phyloP scores from a whole-genome alignment of 2,329 filamentous ascomycete genomes.

The Fusarium buharicum region DNA sequence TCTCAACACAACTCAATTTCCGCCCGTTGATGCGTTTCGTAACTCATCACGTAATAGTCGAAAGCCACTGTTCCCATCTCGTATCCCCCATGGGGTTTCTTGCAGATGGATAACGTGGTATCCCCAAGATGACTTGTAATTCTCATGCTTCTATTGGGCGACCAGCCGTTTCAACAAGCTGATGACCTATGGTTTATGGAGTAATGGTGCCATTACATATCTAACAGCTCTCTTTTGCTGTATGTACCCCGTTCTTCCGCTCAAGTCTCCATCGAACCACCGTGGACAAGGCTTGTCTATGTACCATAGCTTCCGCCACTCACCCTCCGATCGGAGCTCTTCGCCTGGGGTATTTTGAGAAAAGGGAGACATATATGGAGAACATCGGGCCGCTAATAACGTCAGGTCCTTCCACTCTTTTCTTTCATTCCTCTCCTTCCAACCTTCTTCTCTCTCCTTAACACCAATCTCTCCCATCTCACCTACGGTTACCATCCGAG shows the following conservation, averaged over 20 bases:
- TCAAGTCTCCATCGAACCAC: slow-evolving; percentile 21
- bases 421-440: slow-evolving; percentile 2
- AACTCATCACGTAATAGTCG: slow-evolving; percentile 31
- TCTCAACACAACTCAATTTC: slow-evolving; percentile 2
- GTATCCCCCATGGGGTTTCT: slow-evolving; percentile 33
- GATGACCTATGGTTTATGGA: slow-evolving; percentile 4
- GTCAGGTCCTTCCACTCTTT: slow-evolving; percentile 23
- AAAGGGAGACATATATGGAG: slow-evolving; percentile 38
- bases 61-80: not conserved
- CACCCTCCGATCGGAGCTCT: slow-evolving; percentile 37
- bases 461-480: not conserved
- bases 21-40: not conserved
- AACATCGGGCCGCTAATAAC: slow-evolving; percentile 29
- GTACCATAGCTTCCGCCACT: slow-evolving; percentile 31
- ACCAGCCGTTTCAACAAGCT: not conserved
- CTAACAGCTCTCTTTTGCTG: not conserved
- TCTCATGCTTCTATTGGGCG: slow-evolving; percentile 12
- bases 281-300: not conserved
- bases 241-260: slow-evolving; percentile 4
- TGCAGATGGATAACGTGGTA: not conserved
- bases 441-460: not conserved
- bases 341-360: slow-evolving; percentile 24
- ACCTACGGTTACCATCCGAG: not conserved
- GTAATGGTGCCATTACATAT: not conserved
- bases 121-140: slow-evolving; percentile 10